Base-by-base conservation (phyloP, 2,329 filamentous ascomycete genomes). In the Calonectria crousiana region DNA sequence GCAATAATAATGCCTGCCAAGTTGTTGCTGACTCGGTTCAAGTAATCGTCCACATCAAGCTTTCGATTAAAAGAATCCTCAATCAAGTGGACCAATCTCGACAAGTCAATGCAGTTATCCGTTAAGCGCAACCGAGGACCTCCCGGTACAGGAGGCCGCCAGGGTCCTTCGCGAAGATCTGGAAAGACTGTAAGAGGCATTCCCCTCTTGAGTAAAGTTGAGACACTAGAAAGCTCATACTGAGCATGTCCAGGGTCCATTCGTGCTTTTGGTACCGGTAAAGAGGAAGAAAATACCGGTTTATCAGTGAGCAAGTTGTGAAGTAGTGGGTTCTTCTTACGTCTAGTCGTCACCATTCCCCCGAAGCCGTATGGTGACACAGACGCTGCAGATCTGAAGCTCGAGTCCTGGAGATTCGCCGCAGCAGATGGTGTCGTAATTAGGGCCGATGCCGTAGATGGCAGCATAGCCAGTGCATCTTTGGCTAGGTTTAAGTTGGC, bases 251-350 rank as follows among this genome's bases (percentile, higher is more conserved):
- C 69, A 68, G 67, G 81, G 64, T 85, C 79, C 76, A 84, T 75
- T 47, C 83, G 76, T 38, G 95, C 89, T 64, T 94, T 90, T 51
- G 92, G 91, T 9, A 92, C 89, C 0, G 97, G 97, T 0, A 99
- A 88, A 0, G 97, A 99, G 1, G 97, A 97, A 1, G 97, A 98
- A 77, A 95, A 94, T 18, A 96, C 91, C 0, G 97, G 96, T 81
- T 98, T 97, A 85, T 99, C 97, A 2, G 97, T 99, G 13, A 99
- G 90, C 1, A 99, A 91, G 80, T 98, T 98, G 85, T 99, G 95
- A 58, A 99, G 97, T 1, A 99, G 88, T 0, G 96, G 95, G 80
- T 99, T 99, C 81, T 90, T 89, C 71, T 87, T 88, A 60, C 86
- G 87, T 72, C 90, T 86, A 0, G 90, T 92, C 28, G 87, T 88